Conservation (phyloP, 495 filamentous ascomycete species). For the Tuber calosporum region DNA sequence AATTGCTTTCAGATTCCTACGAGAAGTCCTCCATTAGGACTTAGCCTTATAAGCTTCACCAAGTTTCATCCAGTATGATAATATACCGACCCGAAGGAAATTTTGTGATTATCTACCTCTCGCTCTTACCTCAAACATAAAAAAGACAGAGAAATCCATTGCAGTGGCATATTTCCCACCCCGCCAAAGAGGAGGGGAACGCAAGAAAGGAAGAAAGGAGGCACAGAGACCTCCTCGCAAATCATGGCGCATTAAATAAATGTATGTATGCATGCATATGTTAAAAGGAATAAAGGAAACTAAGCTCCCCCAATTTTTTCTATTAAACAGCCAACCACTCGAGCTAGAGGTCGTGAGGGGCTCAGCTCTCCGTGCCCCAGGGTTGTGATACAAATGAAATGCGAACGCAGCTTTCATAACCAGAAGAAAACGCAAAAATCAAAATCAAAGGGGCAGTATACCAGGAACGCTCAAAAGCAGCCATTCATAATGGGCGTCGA, state of each 20-base stretch:
- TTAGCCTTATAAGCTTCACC: neutral
- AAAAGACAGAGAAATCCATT: neutral
- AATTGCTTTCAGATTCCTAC: too few species aligned
- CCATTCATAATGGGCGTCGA: neutral
- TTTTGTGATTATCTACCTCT: neutral
- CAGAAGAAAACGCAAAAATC: neutral
- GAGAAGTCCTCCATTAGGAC: neutral
- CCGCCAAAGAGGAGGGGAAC: neutral
- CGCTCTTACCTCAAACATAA: neutral
- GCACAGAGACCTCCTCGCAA: neutral
- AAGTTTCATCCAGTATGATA: neutral
- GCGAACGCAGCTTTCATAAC: neutral
- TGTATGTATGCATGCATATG: neutral
- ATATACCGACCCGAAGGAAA: neutral
- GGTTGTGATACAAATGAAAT: neutral
- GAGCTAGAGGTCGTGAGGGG: neutral
- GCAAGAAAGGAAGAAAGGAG: neutral
- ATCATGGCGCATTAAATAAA: slow-evolving; percentile 1
- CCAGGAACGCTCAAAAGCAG: neutral
- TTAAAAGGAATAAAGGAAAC: neutral
- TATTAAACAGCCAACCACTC: neutral
- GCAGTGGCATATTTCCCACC: neutral
- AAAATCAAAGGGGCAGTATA: neutral
- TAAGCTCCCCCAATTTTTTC: neutral
- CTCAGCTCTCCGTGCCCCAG: neutral